These are phyloP conservation scores for Chalciporus sp. DNA, from an alignment of 1,284 basidiomycete species.

Conservation along the genomic window DNA sequence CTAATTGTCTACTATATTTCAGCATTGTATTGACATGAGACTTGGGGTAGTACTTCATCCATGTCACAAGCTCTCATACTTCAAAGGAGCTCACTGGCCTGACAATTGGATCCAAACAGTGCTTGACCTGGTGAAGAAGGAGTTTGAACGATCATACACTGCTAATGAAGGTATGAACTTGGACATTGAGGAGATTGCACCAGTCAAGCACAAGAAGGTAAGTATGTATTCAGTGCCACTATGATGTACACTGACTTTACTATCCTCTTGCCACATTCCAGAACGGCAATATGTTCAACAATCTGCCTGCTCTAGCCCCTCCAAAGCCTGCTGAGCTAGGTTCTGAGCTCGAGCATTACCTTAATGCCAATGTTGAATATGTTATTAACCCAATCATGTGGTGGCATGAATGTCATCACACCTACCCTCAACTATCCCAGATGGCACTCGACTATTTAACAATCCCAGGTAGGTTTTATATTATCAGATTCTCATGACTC, in stretches of 20 bases:
- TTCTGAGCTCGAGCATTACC: slow-evolving; percentile 23
- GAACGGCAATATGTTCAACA: neutral
- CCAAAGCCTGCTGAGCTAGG: neutral
- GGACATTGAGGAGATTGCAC: neutral
- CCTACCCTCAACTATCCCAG: slow-evolving; percentile 30
- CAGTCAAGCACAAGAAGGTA: neutral
- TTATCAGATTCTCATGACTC: neutral
- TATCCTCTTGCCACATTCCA: too few relatives aligned
- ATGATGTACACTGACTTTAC: neutral
- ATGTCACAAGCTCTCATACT: slow-evolving; percentile 34
- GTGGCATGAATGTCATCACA: slow-evolving; percentile 23
- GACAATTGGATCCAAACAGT: slow-evolving; percentile 22
- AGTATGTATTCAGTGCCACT: neutral
- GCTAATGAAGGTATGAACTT: neutral
- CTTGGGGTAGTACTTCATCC: slow-evolving; percentile 37
- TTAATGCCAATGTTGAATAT: slow-evolving; percentile 10
- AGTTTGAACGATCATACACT: slow-evolving; percentile 6
- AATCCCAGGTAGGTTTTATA: slow-evolving; percentile 36
- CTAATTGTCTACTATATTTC: too few relatives aligned
- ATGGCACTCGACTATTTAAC: slow-evolving; percentile 37
- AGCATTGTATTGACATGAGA: neutral
- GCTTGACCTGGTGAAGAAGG: neutral
- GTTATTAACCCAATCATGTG: slow-evolving; percentile 26
- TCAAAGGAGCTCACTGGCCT: slow-evolving; percentile 14
- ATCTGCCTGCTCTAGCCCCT: neutral